phyloP scores from a whole-genome alignment of 202 grass and related monocot species.

The Carex arenaria region DNA sequence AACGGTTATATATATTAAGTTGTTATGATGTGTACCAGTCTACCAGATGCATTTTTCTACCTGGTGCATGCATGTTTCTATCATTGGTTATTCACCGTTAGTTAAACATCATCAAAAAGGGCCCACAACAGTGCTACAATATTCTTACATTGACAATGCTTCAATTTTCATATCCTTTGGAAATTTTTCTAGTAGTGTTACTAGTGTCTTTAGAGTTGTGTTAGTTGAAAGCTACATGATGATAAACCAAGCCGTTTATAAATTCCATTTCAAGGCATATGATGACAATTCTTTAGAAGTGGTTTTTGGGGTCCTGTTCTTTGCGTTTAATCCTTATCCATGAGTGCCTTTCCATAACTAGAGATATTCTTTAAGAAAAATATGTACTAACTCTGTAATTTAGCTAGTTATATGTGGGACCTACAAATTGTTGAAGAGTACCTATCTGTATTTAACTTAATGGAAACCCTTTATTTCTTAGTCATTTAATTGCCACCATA shows the following conservation, averaged over 20 bases:
- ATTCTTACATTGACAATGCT: not conserved
- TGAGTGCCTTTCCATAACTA: not conserved
- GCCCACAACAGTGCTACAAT: not conserved
- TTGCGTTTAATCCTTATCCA: not conserved
- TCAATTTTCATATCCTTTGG: not conserved
- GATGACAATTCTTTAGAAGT: not conserved
- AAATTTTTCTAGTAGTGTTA: not conserved
- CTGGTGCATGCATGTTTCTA: not conserved
- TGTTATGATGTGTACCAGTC: not conserved
- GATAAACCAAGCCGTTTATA: not conserved
- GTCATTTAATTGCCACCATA: no score
- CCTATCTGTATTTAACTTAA: no score
- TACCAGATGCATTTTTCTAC: not conserved
- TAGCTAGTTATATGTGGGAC: no score
- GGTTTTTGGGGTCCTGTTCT: not conserved
- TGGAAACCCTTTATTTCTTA: no score
- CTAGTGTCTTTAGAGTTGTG: not conserved
- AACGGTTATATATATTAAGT: not conserved
- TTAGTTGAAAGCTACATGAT: slow-evolving; percentile 8
- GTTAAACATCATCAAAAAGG: slow-evolving; percentile 1
- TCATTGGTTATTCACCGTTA: not conserved
- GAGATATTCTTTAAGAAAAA: not conserved
- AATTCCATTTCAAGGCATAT: not conserved
- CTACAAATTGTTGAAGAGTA: no score
- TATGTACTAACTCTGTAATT: not conserved